These are phyloP conservation scores for Suzukiozyma palmioleophila DNA, from an alignment of 1,139 yeast genomes.

Conservation along the genomic window DNA sequence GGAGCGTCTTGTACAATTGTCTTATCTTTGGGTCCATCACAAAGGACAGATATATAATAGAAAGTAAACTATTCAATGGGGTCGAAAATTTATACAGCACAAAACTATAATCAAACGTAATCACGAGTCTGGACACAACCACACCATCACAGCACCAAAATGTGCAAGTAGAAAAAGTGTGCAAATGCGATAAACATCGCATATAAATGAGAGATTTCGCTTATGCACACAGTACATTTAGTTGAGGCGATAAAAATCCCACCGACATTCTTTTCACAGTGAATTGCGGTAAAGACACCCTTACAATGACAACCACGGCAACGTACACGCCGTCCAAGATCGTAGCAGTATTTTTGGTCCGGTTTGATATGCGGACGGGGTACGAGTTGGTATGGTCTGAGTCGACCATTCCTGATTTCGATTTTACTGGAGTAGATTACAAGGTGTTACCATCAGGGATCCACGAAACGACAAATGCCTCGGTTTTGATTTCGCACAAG, in stretches of 20 bases:
- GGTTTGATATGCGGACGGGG: constrained; percentile 62
- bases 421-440: constrained; percentile 53
- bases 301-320: not conserved
- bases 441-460: constrained; percentile 80
- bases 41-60: not conserved
- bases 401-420: constrained; percentile 17
- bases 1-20: constrained; percentile 24
- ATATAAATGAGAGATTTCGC: not conserved
- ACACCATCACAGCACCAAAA: too few species aligned
- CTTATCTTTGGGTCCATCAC: constrained; percentile 31
- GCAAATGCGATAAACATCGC: not conserved
- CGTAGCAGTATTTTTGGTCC: constrained; percentile 52
- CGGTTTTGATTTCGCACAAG: constrained; percentile 31
- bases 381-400: constrained; percentile 57
- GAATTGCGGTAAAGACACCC: too few species aligned
- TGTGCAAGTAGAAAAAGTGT: too few species aligned
- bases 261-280: too few species aligned
- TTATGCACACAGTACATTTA: too few species aligned
- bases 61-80: too few species aligned
- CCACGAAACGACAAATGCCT: constrained; percentile 57
- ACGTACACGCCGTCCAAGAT: constrained; percentile 25
- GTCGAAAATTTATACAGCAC: too few species aligned
- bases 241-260: too few species aligned
- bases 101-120: too few species aligned
- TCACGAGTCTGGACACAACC: too few species aligned